Evolutionary conservation across 139 green algal species (phyloP), one percentile per base, ranked within the genome.

Genomic region (Diplosphaera chodatii): DNA sequence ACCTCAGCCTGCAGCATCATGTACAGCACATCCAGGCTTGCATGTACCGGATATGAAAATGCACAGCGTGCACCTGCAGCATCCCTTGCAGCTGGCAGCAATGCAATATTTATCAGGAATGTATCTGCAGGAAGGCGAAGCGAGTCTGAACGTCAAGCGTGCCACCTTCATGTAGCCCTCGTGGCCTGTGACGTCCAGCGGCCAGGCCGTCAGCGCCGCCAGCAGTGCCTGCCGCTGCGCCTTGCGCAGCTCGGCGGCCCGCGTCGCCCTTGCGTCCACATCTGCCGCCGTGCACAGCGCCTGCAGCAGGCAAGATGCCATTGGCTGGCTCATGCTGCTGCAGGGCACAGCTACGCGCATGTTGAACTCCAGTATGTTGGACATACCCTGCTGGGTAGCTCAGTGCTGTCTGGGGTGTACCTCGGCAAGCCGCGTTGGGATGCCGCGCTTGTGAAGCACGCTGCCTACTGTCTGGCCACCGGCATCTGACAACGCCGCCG

Each of bases 121-220:
- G n/a, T n/a, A n/a, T n/a, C n/a, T n/a, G n/a, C n/a, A n/a, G n/a
- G n/a, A n/a, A n/a, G n/a, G n/a, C n/a, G n/a, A n/a, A n/a, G n/a
- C n/a, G n/a, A 48, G 37, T 13, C 37, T 21, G 8, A 48, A 48
- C 37, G 13, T 48, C 37, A 8, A 48, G 62, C 70, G 23, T 20
- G 22, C n/a, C 81, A 84, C 87, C 74, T 90, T 91, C 33, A 85
- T 71, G 73, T 88, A 96, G 10, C 89, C 89, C 76, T 90, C 82
- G 55, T 90, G 78, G 2, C 86, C 86, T 0, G 64, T 78, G 32
- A 88, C 68, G 8, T 70, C 62, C 69, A 96, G 74, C 23, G 34
- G 40, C 73, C 86, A 96, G 25, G 37, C 48, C 2, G 82, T 89
- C 27, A 95, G 80, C 13, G 74, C 73, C 20, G 77, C 59, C 55